Percentiles rank a stretch among this genome's conserved stretches.
Conservation (phyloP, 306 rosid genomes). For the Coriaria nepalensis region DNA sequence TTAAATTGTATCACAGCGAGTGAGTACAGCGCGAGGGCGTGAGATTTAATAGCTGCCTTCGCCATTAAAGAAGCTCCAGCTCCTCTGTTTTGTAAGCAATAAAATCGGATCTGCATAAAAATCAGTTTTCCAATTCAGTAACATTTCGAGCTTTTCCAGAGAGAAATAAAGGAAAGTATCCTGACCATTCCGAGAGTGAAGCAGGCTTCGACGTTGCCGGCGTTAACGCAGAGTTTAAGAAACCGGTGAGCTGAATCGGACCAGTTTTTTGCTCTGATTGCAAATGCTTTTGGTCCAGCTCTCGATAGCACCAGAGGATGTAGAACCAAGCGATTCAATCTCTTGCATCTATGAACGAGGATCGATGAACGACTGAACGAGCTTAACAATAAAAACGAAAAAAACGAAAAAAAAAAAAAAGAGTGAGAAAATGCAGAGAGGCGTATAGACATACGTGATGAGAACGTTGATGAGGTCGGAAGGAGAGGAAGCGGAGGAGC, state of each 20-base stretch:
- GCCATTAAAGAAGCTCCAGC: slow-evolving; percentile 63
- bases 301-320: slow-evolving; percentile 53
- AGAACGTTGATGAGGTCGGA: slow-evolving; percentile 39
- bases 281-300: slow-evolving; percentile 39
- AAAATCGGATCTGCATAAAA: slow-evolving; percentile 57
- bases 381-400: neutral
- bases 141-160: neutral
- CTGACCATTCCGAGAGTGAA: slow-evolving; percentile 94
- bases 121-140: neutral
- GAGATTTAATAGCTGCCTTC: slow-evolving; percentile 53
- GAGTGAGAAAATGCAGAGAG: no score
- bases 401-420: neutral
- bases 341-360: slow-evolving; percentile 84
- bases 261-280: slow-evolving; percentile 44
- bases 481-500: slow-evolving; percentile 55
- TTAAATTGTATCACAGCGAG: slow-evolving; percentile 81
- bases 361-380: no score
- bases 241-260: slow-evolving; percentile 50
- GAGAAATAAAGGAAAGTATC: neutral
- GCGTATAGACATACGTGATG: slow-evolving; percentile 38
- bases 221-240: slow-evolving; percentile 41
- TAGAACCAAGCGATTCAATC: slow-evolving; percentile 38
- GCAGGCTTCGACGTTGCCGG: slow-evolving; percentile 68
- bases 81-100: slow-evolving; percentile 54
- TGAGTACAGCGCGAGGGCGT: slow-evolving; percentile 73